Conservation (phyloP, 306 rosid species). For the Arachis stenosperma region DNA sequence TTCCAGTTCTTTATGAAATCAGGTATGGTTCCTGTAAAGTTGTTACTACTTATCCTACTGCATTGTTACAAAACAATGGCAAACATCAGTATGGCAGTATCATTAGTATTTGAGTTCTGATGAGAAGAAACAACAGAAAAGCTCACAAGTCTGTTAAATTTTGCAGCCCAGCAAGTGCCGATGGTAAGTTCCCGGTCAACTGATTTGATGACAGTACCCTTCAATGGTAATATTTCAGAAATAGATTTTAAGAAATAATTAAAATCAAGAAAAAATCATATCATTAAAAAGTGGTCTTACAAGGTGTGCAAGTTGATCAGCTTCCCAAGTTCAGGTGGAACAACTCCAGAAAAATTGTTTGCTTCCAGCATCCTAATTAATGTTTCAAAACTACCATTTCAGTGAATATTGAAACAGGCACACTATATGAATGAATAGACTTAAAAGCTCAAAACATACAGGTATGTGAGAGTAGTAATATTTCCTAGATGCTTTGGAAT, state of each 20-base stretch:
- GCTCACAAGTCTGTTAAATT: constrained; percentile 68
- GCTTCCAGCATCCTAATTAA: too few relatives aligned
- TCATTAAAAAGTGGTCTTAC: too few relatives aligned
- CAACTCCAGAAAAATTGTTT: too few relatives aligned
- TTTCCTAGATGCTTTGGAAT: constrained; percentile 51
- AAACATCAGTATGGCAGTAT: constrained; percentile 14
- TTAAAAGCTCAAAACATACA: constrained; percentile 51
- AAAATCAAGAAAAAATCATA: too few relatives aligned
- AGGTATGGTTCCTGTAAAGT: constrained; percentile 66
- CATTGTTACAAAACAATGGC: constrained; percentile 35
- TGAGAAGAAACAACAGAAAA: constrained; percentile 35
- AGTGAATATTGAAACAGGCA: too few relatives aligned
- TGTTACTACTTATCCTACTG: constrained; percentile 74
- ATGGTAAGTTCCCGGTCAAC: constrained; percentile 67
- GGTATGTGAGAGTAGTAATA: constrained; percentile 58
- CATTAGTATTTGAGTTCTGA: constrained; percentile 2
- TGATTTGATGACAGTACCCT: constrained; percentile 39
- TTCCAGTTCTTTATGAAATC: constrained; percentile 66
- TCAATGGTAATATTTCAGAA: too few relatives aligned
- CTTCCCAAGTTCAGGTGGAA: too few relatives aligned
- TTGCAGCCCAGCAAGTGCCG: constrained; percentile 51
- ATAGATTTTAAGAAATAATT: too few relatives aligned
- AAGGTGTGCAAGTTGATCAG: too few relatives aligned
- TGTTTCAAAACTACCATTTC: too few relatives aligned
- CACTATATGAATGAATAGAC: background rate